Percentiles rank a stretch among this genome's conserved stretches.
These are phyloP conservation scores for Chlorella sp. DNA, from an alignment of 139 green algal genomes.

Conservation along the genomic window DNA sequence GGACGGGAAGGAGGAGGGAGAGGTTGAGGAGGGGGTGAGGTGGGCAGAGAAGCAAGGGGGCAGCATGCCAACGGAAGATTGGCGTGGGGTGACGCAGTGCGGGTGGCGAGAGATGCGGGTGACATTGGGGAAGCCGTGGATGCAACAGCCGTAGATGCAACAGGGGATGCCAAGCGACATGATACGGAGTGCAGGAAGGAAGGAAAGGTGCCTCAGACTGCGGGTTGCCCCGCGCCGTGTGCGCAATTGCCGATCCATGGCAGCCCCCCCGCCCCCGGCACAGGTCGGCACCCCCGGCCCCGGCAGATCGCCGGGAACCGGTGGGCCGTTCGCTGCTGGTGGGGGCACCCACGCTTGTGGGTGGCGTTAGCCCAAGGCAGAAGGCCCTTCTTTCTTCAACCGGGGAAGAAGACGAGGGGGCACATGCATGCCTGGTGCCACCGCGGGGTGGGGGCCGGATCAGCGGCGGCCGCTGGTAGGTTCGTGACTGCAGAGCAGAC, in stretches of 20 bases:
- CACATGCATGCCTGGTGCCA: conserved; percentile 13
- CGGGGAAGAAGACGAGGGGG: neutral
- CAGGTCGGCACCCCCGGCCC: neutral
- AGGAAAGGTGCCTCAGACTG: conserved; percentile 8
- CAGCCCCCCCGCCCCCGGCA: neutral
- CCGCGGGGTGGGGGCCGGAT: conserved; percentile 8
- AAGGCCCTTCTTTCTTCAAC: neutral
- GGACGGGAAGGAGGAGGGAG: neutral
- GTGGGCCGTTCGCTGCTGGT: neutral
- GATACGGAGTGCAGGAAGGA: no score
- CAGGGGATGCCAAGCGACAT: no score
- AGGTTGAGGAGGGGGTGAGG: no score
- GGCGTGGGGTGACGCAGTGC: neutral
- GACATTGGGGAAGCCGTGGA: no score
- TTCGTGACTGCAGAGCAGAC: conserved; percentile 14
- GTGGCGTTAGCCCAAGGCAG: neutral
- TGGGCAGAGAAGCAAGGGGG: no score
- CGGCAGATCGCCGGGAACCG: no score
- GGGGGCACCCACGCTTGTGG: neutral
- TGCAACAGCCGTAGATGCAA: no score
- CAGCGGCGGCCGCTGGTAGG: neutral
- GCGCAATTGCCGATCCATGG: neutral
- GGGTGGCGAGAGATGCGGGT: neutral
- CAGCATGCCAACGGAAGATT: neutral
- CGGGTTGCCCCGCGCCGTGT: conserved; percentile 13